Base-by-base conservation (phyloP, 2,329 filamentous ascomycete genomes). In the Claviceps citrina region DNA sequence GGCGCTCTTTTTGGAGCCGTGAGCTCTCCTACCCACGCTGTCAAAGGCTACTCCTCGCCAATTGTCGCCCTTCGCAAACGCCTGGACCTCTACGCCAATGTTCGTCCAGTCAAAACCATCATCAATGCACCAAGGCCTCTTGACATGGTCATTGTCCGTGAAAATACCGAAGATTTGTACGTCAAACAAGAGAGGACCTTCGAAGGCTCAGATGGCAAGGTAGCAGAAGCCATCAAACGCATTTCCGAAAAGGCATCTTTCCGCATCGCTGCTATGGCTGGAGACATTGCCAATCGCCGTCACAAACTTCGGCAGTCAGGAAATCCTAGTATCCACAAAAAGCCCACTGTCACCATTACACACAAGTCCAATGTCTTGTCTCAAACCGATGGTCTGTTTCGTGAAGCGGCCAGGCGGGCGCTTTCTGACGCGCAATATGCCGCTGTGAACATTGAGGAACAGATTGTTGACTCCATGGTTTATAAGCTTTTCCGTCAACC, bases 401-500 rank as follows among this genome's bases (percentile, higher is more conserved):
- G 91, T 50, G 70, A 80, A 51, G 82, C 83, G 4, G 76, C 84
- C 13, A 78, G 83, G 49, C 69, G 70, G 24, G 84, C 84, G 4
- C 77, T 96, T 7, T 70, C 76, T 22, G 68, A 70, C 38, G 50
- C 71, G 10, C 70, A 67, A 49, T 95, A 84, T 66, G 62, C 50
- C 44, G 63, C 61, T 38, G 67, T 93, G 40, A 64, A 65, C 31
- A 70, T 95, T 40, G 91, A 96, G 64, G 91, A 96, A 71, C 91
- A 98, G 68, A 98, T 98, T 51, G 89, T 98, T 47, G 91, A 98
- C 65, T 89, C 81, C 46, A 98, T 98, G 91, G 86, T 96, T 43
- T 96, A 96, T 76, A 96, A 96, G 71, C 81, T 98, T 42, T 96
- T 96, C 78, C 84, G 89, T 46, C 85, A 96, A 64, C 91, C 91